These are phyloP conservation scores for Pholiota microspora DNA, from an alignment of 768 basidiomycete species.

Conservation along the genomic window DNA sequence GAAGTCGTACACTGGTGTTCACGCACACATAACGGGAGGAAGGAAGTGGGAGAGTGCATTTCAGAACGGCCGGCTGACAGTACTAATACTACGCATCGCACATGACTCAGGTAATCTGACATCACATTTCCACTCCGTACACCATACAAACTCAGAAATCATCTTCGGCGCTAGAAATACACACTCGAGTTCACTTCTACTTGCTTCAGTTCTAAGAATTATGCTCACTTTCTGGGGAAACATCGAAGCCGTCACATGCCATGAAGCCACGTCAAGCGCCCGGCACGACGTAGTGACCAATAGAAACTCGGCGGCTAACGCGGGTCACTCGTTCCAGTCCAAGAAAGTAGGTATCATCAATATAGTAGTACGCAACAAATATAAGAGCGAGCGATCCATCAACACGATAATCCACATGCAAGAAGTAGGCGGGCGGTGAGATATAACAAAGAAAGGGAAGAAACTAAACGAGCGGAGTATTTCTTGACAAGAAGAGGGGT, in stretches of 20 bases:
- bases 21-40: conserved; percentile 16
- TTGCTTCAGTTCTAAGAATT: background rate
- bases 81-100: background rate
- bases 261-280: background rate
- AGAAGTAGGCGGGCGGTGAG: conserved; percentile 5
- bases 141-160: background rate
- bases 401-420: conserved; percentile 21
- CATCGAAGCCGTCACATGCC: background rate
- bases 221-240: background rate
- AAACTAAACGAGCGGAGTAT: conserved; percentile 19
- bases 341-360: conserved; percentile 21
- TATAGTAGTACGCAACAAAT: conserved; percentile 7
- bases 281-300: background rate
- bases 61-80: conserved; percentile 2
- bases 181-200: background rate
- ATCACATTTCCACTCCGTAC: background rate
- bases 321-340: background rate
- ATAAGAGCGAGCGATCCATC: conserved; percentile 6
- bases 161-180: background rate
- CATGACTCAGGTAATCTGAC: conserved; percentile 12
- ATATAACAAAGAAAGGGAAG: conserved; percentile 12
- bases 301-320: background rate
- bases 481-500: conserved; percentile 18
- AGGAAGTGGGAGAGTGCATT: conserved; percentile 8
- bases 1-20: conserved; percentile 11